Percentiles rank a stretch among this genome's conserved stretches.
These are phyloP conservation scores for Penicillium sp. DNA, from an alignment of 2,329 filamentous ascomycete genomes.

Conservation along the genomic window DNA sequence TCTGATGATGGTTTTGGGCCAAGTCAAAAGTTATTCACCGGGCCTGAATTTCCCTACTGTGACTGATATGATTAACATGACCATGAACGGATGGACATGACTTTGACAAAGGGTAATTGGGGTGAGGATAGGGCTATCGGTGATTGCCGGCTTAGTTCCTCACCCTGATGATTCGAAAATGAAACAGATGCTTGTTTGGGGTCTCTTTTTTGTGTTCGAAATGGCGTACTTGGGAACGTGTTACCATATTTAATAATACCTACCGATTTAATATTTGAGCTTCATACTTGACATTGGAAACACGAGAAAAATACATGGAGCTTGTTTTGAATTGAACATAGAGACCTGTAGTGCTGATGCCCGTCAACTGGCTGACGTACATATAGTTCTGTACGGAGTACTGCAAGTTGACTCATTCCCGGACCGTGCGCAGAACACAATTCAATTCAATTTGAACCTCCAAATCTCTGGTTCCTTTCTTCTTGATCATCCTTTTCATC, in stretches of 20 bases:
- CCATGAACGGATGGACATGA: conserved; percentile 1
- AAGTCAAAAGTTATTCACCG: not conserved
- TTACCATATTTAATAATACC: conserved; percentile 5
- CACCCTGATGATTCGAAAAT: not conserved
- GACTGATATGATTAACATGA: not conserved
- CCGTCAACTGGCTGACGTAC: not conserved
- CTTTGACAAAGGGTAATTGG: not conserved
- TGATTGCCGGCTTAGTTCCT: not conserved
- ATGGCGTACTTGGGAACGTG: not conserved
- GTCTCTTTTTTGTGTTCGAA: not conserved
- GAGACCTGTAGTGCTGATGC: not conserved
- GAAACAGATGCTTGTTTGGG: not conserved
- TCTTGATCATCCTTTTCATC: not conserved
- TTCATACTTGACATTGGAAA: not conserved
- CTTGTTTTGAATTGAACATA: not conserved
- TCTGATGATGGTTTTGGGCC: not conserved
- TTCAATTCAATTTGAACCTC: not conserved
- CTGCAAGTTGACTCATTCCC: conserved; percentile 6
- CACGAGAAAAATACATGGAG: not conserved
- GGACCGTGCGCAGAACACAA: not conserved
- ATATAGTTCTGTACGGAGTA: not conserved
- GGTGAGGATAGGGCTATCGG: not conserved
- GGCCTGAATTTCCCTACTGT: not conserved
- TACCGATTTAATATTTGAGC: not conserved
- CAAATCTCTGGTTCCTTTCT: not conserved